Base-by-base conservation (phyloP, 169 alveolate genomes). In the Plasmodium falciparum region DNA sequence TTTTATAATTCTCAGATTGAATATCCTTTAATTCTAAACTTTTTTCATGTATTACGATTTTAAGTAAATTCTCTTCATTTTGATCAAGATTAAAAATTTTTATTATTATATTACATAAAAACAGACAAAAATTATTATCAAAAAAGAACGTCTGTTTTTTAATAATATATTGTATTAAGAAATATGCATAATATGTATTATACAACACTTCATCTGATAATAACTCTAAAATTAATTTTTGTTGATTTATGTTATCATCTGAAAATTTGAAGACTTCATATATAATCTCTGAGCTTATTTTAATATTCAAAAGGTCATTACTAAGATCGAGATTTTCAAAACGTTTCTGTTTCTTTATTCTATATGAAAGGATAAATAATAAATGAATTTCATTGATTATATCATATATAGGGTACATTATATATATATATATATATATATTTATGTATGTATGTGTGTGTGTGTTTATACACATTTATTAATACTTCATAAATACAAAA, bases 171-270 rank as follows among this genome's bases (percentile, higher is more conserved):
- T 76, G 74, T 22, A 76, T 76, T 33, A 76, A 29, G 75, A 63
- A 76, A 45, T 76, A 76, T n/a, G 65, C 61, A 65, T 47, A 76
- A 13, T 76, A 26, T 15, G 89, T 45, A 15, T 76, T 76, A 67
- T 76, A 76, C n/a, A 76, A 58, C 24, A 76, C 26, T 2, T 76
- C 89, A n/a, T 76, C 89, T 49, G 89, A 69, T 39, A 76, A 47
- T 39, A 76, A 22, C 7, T 65, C 76, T 29, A 76, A 63, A 20
- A 76, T 76, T 65, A 69, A 22, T 76, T 56, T 76, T 33, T 76
- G 73, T 0, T 76, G 89, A 22, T 76, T 49, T 45, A 65, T 15
- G 59, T 63, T 76, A 9, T 76, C 76, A 8, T 50, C 89, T 26
- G 75, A 76, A 13, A 76, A 54, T 15, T 20, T 65, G 59, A 76